Evolutionary conservation across 1,139 yeast species (phyloP).

Genomic region (Candida neerlandica): DNA sequence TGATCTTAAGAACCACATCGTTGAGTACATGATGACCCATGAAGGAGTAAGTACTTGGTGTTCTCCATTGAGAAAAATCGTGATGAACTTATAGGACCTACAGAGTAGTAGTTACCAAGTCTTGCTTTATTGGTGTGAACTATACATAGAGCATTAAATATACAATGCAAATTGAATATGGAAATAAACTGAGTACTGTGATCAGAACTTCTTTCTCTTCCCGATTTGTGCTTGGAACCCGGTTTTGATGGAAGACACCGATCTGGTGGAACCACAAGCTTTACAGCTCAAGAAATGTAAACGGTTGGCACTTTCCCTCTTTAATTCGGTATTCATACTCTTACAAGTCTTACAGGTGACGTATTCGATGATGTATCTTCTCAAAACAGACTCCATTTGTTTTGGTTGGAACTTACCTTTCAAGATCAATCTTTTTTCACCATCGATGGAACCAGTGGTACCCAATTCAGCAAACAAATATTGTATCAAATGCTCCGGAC

Average conservation of each 20-base stretch:
- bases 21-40: slow-evolving; percentile 52
- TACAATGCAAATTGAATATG: slow-evolving; percentile 8
- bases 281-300: slow-evolving; percentile 97
- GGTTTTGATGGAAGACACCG: slow-evolving; percentile 95
- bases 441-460: slow-evolving; percentile 98
- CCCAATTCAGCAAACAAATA: slow-evolving; percentile 98
- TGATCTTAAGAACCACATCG: slow-evolving; percentile 26
- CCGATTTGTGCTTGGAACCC: slow-evolving; percentile 99
- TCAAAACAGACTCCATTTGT: slow-evolving; percentile 93
- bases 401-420: slow-evolving; percentile 98
- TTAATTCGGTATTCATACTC: slow-evolving; percentile 93
- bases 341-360: slow-evolving; percentile 99
- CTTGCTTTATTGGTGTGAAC: slow-evolving; percentile 9
- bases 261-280: slow-evolving; percentile 96
- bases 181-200: not conserved
- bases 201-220: slow-evolving; percentile 61
- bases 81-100: slow-evolving; percentile 19
- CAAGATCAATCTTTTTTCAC: slow-evolving; percentile 92
- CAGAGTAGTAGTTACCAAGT: slow-evolving; percentile 1
- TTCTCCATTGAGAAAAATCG: slow-evolving; percentile 52
- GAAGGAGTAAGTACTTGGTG: slow-evolving; percentile 61
- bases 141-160: slow-evolving; percentile 12
- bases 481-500: slow-evolving; percentile 95
- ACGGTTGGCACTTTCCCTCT: slow-evolving; percentile 94
- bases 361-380: slow-evolving; percentile 95